phyloP scores from a whole-genome alignment of 2,329 filamentous ascomycete species.

The Hansfordia pulvinata region DNA sequence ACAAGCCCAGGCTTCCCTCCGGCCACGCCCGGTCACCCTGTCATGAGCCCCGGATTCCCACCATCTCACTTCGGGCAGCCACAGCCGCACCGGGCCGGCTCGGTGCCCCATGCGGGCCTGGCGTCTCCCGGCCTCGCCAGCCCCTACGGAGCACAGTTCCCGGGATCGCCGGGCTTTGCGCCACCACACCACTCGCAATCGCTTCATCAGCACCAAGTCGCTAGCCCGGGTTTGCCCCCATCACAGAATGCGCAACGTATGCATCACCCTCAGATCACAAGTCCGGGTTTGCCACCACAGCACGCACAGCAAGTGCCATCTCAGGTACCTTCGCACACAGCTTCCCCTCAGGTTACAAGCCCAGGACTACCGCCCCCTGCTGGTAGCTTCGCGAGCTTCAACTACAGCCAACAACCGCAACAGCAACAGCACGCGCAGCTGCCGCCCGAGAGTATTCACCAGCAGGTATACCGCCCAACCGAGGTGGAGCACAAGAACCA shows the following conservation, averaged over 20 bases:
- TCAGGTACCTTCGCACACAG: conserved; percentile 12
- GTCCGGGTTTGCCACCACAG: conserved; percentile 5
- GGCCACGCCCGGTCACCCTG: no score
- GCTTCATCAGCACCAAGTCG: conserved; percentile 7
- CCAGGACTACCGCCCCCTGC: conserved; percentile 27
- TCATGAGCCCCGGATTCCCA: conserved; percentile 26
- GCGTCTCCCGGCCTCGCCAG: conserved; percentile 24
- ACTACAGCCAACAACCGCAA: conserved; percentile 14
- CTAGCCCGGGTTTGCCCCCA: no score
- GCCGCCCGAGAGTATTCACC: conserved; percentile 35
- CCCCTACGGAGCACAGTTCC: conserved; percentile 30
- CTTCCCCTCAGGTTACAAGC: conserved; percentile 19
- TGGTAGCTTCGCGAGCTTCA: conserved; percentile 44
- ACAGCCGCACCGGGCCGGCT: no score
- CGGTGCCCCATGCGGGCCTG: conserved; percentile 21
- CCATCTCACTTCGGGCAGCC: conserved; percentile 28
- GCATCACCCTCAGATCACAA: no score
- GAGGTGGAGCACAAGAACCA: conserved; percentile 39
- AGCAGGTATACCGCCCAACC: conserved; percentile 56
- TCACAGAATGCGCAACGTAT: no score
- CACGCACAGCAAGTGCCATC: conserved; percentile 13
- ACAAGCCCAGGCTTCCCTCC: conserved; percentile 25
- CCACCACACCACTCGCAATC: conserved; percentile 18
- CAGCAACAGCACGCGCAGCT: conserved; percentile 5
- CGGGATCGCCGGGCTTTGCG: conserved; percentile 28